Conservation (phyloP, 352 stramenopile genomes). For the Globisporangium radiosum region DNA sequence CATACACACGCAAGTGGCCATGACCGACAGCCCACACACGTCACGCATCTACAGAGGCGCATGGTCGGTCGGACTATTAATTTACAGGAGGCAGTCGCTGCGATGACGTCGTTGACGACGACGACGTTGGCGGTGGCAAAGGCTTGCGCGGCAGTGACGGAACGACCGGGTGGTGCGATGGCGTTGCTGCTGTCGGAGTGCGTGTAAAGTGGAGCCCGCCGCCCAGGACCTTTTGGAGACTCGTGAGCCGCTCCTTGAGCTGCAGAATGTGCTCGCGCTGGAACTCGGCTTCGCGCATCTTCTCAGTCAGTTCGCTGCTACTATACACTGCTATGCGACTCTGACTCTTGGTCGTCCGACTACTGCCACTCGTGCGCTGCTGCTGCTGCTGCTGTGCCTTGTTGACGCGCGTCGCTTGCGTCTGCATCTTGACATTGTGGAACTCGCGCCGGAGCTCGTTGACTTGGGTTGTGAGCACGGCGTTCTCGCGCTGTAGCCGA, state of each 20-base stretch:
- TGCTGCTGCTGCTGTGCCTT: conserved; percentile 29
- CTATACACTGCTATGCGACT: conserved; percentile 6
- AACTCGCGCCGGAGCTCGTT: conserved; percentile 82
- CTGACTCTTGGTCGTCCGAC: conserved; percentile 15
- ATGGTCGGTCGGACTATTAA: not conserved
- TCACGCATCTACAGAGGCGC: not conserved
- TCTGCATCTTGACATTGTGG: conserved; percentile 69
- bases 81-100: conserved; percentile 69
- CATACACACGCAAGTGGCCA: no score
- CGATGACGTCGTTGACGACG: conserved; percentile 5
- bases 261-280: conserved; percentile 70
- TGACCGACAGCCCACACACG: not conserved
- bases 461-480: conserved; percentile 71
- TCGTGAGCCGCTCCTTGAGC: conserved; percentile 53
- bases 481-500: conserved; percentile 77
- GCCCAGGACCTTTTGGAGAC: conserved; percentile 57
- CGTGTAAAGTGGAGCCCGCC: conserved; percentile 52
- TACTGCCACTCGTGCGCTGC: conserved; percentile 1
- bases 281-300: conserved; percentile 56
- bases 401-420: conserved; percentile 38
- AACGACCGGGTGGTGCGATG: not conserved
- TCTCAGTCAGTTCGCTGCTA: conserved; percentile 29
- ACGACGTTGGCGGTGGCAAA: not conserved
- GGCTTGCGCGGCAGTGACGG: conserved; percentile 8
- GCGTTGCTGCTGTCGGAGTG: conserved; percentile 20